phyloP scores from a whole-genome alignment of 169 alveolate species.

The Plasmodium ovale region DNA sequence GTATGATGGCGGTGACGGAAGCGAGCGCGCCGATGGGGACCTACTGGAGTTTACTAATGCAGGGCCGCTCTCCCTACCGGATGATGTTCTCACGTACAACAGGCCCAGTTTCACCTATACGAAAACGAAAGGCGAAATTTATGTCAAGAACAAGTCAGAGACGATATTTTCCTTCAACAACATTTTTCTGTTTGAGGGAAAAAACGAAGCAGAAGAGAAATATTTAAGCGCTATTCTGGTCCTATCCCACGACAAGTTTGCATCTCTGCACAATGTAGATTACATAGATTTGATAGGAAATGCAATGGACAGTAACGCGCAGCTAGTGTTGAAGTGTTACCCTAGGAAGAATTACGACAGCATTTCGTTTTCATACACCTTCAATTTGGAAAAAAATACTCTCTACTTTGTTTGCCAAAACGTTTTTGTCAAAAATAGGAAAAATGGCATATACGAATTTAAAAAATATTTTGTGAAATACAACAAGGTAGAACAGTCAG shows the following conservation, averaged over 20 bases:
- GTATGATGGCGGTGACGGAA: background rate
- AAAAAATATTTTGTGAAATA: conserved; percentile 36
- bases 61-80: conserved; percentile 12
- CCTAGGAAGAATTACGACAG: conserved; percentile 34
- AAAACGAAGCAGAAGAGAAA: background rate
- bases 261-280: background rate
- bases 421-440: background rate
- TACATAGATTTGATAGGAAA: conserved; percentile 40
- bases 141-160: conserved; percentile 38
- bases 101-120: conserved; percentile 54
- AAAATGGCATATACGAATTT: conserved; percentile 54
- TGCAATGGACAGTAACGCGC: conserved; percentile 23
- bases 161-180: conserved; percentile 28
- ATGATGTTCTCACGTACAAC: conserved; percentile 9
- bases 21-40: background rate
- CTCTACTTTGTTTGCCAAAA: conserved; percentile 51
- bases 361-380: background rate
- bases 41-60: background rate
- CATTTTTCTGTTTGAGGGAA: conserved; percentile 33
- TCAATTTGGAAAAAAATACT: conserved; percentile 19
- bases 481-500: background rate
- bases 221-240: conserved; percentile 50
- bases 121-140: conserved; percentile 2
- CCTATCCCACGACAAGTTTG: conserved; percentile 12
- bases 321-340: conserved; percentile 31